Conservation (phyloP, 495 filamentous ascomycete genomes). For the Polyplosphaeria fusca region DNA sequence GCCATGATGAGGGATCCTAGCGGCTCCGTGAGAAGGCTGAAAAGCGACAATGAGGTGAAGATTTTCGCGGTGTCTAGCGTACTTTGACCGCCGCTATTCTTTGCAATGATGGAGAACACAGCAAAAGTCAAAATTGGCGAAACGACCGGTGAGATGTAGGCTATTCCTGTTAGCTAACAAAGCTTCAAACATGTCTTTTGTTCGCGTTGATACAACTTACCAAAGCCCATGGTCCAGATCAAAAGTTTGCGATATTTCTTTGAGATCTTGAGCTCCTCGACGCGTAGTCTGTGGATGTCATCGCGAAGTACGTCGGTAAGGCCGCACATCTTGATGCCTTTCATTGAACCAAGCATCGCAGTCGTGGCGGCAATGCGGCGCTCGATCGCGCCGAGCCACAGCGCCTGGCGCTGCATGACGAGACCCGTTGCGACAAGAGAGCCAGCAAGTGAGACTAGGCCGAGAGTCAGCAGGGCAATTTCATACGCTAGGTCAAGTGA, state of each 20-base stretch:
- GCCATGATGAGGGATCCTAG: conserved; percentile 56
- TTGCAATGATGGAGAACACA: conserved; percentile 50
- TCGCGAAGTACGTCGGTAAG: conserved; percentile 43
- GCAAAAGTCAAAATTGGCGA: conserved; percentile 54
- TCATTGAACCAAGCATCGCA: conserved; percentile 55
- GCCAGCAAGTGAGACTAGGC: conserved; percentile 39
- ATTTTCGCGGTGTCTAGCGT: conserved; percentile 49
- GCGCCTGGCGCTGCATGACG: conserved; percentile 48
- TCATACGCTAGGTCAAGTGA: not conserved
- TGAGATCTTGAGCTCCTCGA: conserved; percentile 57
- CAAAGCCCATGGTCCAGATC: conserved; percentile 54
- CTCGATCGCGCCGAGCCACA: conserved; percentile 45
- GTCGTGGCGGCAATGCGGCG: conserved; percentile 50
- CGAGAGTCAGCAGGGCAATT: not conserved
- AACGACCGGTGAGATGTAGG: conserved; percentile 51
- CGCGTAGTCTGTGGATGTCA: conserved; percentile 50
- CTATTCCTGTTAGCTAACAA: conserved; percentile 33
- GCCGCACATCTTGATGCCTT: conserved; percentile 64
- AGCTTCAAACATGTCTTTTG: conserved; percentile 1
- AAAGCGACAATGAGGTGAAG: conserved; percentile 61
- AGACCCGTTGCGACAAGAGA: conserved; percentile 48
- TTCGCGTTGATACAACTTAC: conserved; percentile 31
- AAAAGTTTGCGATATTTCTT: conserved; percentile 54
- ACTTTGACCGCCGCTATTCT: conserved; percentile 38
- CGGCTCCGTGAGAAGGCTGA: conserved; percentile 57